Evolutionary conservation across 441 rosid genomes (phyloP).

Genomic region (Euphorbia corollata): DNA sequence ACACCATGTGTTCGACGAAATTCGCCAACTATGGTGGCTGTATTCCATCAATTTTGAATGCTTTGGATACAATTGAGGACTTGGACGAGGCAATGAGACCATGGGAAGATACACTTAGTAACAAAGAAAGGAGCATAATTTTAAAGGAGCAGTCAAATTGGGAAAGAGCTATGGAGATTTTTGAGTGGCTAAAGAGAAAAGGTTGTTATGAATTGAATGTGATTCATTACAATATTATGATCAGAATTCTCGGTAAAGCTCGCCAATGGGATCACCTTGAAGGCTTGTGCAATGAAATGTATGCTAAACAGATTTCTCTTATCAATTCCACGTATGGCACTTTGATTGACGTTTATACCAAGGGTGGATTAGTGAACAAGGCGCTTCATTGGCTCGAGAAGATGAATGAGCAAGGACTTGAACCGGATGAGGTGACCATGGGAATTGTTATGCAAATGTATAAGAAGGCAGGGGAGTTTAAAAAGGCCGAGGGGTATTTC

Average conservation of each 20-base stretch:
- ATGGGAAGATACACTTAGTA: conserved; percentile 62
- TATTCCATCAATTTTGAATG: conserved; percentile 58
- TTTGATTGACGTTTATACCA: conserved; percentile 71
- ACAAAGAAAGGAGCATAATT: conserved; percentile 72
- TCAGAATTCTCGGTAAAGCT: conserved; percentile 65
- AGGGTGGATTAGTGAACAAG: conserved; percentile 53
- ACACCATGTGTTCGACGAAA: conserved; percentile 70
- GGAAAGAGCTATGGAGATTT: conserved; percentile 78
- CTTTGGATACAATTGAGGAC: conserved; percentile 46
- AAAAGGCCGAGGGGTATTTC: conserved; percentile 64
- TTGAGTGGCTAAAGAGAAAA: conserved; percentile 73
- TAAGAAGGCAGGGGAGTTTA: conserved; percentile 69
- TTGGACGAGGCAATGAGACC: conserved; percentile 65
- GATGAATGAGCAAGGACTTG: conserved; percentile 65
- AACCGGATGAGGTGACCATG: conserved; percentile 76
- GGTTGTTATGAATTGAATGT: conserved; percentile 65
- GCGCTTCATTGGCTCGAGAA: conserved; percentile 67
- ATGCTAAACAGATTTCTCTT: conserved; percentile 35
- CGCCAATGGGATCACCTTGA: conserved; percentile 53
- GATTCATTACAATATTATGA: conserved; percentile 79
- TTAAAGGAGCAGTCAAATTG: conserved; percentile 74
- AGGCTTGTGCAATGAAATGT: conserved; percentile 64
- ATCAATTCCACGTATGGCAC: conserved; percentile 82
- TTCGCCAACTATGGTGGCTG: conserved; percentile 53
- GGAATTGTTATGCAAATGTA: conserved; percentile 76